These are phyloP conservation scores for Cystoderma amianthinum DNA, from an alignment of 768 basidiomycete genomes.

Conservation along the genomic window DNA sequence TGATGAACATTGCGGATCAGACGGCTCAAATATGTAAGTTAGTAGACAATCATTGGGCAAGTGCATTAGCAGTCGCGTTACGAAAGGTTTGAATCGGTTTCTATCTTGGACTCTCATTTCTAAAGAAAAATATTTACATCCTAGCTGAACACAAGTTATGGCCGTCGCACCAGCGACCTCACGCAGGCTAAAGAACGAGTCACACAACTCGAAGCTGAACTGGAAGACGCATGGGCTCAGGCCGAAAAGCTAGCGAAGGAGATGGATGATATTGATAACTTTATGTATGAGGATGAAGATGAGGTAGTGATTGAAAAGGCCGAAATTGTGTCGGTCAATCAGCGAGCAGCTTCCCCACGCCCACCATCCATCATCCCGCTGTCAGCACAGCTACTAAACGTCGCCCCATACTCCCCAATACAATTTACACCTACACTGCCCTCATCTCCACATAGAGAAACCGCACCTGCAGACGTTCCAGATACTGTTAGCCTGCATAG, in stretches of 20 bases:
- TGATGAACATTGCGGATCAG: constrained; percentile 56
- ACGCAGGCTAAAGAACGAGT: constrained; percentile 38
- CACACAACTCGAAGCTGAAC: constrained; percentile 54
- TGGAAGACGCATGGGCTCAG: constrained; percentile 77
- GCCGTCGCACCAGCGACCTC: constrained; percentile 56
- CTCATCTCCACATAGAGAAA: constrained; percentile 4
- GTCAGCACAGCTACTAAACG: constrained; percentile 8
- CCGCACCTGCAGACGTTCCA: constrained; percentile 19
- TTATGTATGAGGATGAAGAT: constrained; percentile 20
- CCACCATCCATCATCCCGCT: constrained; percentile 10
- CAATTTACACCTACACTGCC: constrained; percentile 1
- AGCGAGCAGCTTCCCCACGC: constrained; percentile 13
- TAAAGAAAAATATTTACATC: constrained; percentile 2
- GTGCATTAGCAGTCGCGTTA: constrained; percentile 71
- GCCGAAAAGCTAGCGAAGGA: constrained; percentile 69
- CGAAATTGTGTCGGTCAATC: constrained; percentile 33
- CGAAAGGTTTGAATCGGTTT: constrained; percentile 42
- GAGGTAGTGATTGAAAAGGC: constrained; percentile 40
- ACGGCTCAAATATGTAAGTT: constrained; percentile 53
- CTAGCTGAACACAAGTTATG: constrained; percentile 66
- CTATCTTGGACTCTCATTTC: constrained; percentile 1
- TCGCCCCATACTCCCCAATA: constrained; percentile 6
- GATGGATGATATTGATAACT: constrained; percentile 55
- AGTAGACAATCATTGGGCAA: constrained; percentile 62
- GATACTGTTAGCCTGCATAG: constrained; percentile 34